Conservation (phyloP, 352 stramenopile genomes). For the Phytophthora rubi region DNA sequence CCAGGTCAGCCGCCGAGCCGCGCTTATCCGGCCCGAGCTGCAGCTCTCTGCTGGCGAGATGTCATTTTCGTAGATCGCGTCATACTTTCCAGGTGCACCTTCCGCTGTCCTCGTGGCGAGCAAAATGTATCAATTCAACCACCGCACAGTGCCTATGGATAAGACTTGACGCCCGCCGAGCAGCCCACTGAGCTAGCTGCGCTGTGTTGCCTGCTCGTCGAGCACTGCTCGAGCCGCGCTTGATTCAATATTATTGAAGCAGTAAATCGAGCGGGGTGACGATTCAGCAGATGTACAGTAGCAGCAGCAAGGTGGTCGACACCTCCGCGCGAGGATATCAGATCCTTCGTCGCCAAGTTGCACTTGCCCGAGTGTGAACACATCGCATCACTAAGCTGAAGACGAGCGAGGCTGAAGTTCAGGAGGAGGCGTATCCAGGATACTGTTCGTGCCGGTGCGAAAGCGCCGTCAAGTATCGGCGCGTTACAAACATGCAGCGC, state of each 20-base stretch:
- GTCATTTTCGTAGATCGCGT: not conserved
- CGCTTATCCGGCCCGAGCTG: constrained; percentile 9
- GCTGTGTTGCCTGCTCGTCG: not conserved
- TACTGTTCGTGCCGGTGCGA: not conserved
- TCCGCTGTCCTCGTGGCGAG: constrained; percentile 21
- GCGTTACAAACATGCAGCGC: constrained; percentile 5
- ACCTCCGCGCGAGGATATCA: constrained; percentile 28
- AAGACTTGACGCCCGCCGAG: too few species aligned
- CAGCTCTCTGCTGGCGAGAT: constrained; percentile 6
- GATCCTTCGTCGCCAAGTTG: constrained; percentile 26
- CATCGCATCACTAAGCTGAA: constrained; percentile 1
- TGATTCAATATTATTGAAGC: constrained; percentile 16
- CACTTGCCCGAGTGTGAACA: not conserved
- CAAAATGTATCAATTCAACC: constrained; percentile 2
- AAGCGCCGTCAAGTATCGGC: not conserved
- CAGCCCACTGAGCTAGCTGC: not conserved
- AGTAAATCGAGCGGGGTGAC: constrained; percentile 11
- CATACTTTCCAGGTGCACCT: constrained; percentile 11
- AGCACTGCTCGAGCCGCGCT: not conserved
- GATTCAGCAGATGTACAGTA: constrained; percentile 6
- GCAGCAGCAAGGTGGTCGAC: constrained; percentile 14
- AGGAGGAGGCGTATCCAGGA: not conserved
- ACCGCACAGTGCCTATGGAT: too few species aligned
- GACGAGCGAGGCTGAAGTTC: not conserved
- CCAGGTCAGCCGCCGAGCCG: constrained; percentile 4